Conservation (phyloP, 1,284 basidiomycete species). For the Rhizopogon parksii region DNA sequence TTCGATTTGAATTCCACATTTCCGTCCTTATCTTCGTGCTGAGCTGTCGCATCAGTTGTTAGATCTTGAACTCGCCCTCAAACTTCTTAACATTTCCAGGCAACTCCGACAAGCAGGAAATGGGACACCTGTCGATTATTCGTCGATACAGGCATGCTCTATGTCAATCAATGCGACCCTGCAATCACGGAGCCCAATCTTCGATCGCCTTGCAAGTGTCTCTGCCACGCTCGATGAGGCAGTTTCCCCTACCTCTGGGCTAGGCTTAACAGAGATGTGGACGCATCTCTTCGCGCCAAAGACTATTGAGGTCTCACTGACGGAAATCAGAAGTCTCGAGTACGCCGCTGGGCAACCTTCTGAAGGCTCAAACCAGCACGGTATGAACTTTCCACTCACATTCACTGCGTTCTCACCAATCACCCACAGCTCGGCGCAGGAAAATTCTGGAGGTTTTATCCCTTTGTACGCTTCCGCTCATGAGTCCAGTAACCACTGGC, state of each 20-base stretch:
- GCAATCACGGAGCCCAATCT: conserved; percentile 26
- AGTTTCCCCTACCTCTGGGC: conserved; percentile 47
- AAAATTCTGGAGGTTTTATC: background rate
- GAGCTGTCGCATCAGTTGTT: conserved; percentile 6
- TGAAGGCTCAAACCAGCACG: background rate
- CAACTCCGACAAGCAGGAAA: conserved; percentile 29
- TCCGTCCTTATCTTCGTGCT: conserved; percentile 4
- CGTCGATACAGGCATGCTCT: conserved; percentile 37
- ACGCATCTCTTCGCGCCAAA: conserved; percentile 30
- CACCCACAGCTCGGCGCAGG: background rate
- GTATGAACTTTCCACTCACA: background rate
- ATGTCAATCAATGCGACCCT: conserved; percentile 37
- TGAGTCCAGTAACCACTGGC: background rate
- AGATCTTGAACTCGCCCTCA: conserved; percentile 20
- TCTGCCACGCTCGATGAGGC: conserved; percentile 32
- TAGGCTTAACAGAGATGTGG: conserved; percentile 54
- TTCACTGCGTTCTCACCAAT: background rate
- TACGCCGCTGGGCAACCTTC: background rate
- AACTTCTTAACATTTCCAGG: conserved; percentile 31
- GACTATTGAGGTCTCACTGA: conserved; percentile 12
- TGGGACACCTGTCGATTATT: conserved; percentile 38
- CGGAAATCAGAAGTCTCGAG: conserved; percentile 17
- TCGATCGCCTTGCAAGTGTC: conserved; percentile 26
- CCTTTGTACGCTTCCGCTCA: background rate
- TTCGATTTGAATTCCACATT: conserved; percentile 9